Base-by-base conservation (phyloP, 805 yeast species). In the Pichia deserticola region DNA sequence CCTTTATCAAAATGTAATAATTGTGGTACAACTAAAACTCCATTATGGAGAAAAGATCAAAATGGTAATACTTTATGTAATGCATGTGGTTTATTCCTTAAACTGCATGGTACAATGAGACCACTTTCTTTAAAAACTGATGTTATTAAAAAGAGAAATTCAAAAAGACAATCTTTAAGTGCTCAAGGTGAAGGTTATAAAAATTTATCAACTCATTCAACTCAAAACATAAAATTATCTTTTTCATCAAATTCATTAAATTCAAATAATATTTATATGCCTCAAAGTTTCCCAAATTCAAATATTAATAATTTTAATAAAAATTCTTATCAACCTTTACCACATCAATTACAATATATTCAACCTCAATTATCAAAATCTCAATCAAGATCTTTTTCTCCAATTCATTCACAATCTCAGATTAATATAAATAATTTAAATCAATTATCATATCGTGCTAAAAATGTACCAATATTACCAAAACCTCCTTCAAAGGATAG, bases 41-140 rank as follows among this genome's bases (percentile, higher is more conserved):
- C 85, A 1, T 66, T 80, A 28, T 80, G 85, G 85, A 65, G 85
- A 42, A 72, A 78, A 58, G 82, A 79, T 57, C 74, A 81, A 7
- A 69, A 64, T 30, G 85, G 85, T 1, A 76, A 78, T 52, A 78
- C 84, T 3, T 66, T 80, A 5, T 80, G 85, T 60, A 80, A 80
- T 58, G 85, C 85, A 0, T 80, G 85, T 66, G 85, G 85, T 0
- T 65, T 80, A 27, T 80, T 79, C 58, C 71, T 75, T 48, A 79
- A 79, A 57, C 63, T 80, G 20, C 85, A 80, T 57, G 85, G 85
- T 15, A 77, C 84, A 3, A 77, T 78, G 60, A 64, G 85, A 46
- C 85, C 85, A 1, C 64, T 80, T 28, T 74, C 82, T 28, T 65
- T 64, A 40, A 64, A 64, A 47, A 86, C 97, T 0, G 97, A 90